Conservation (phyloP, 352 stramenopile genomes). For the Phytophthora melonis region DNA sequence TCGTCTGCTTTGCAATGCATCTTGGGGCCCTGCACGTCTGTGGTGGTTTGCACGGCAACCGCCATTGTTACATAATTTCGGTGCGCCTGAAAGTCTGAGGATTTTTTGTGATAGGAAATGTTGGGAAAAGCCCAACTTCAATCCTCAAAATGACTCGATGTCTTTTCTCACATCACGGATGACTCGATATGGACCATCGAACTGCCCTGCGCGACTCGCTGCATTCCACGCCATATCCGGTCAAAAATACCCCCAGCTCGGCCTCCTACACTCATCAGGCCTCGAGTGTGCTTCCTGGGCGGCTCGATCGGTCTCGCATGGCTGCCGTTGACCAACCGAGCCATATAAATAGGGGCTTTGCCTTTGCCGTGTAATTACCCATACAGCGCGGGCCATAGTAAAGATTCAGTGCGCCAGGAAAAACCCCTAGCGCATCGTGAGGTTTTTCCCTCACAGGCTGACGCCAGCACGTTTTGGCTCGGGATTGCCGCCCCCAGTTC, state of each 20-base stretch:
- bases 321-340: conserved; percentile 11
- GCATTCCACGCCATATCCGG: conserved; percentile 9
- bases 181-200: conserved; percentile 1
- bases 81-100: neutral
- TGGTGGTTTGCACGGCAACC: neutral
- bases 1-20: neutral
- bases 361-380: conserved; percentile 35
- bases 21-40: neutral
- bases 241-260: conserved; percentile 27
- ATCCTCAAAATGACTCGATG: neutral
- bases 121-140: neutral
- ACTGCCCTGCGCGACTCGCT: neutral
- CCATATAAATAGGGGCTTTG: conserved; percentile 35
- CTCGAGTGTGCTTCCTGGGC: neutral
- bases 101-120: neutral
- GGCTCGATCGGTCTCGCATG: neutral
- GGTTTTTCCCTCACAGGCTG: too few relatives aligned
- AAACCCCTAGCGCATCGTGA: neutral
- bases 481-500: conserved; percentile 35
- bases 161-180: neutral
- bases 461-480: too few relatives aligned
- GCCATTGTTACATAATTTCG: neutral
- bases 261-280: conserved; percentile 2
- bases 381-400: conserved; percentile 20
- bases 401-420: conserved; percentile 10